Conservation (phyloP, 1,139 yeast genomes). For the Candida sanyaensis region DNA sequence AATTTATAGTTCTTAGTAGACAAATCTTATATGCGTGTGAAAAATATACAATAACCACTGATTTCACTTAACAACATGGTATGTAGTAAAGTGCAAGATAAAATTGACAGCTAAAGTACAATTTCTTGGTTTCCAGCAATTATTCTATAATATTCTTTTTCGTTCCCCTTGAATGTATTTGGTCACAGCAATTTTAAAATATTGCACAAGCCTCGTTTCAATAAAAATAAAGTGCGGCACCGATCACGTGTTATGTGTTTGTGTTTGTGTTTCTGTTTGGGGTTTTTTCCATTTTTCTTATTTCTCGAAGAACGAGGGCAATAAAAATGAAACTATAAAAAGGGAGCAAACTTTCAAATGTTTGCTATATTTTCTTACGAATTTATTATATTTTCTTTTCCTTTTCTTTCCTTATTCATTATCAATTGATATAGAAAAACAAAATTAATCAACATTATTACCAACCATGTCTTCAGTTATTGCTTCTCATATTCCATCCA, state of each 20-base stretch:
- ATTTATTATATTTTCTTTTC: background rate
- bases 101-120: too few species aligned
- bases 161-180: background rate
- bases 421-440: background rate
- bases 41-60: background rate
- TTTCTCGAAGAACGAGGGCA: too few species aligned
- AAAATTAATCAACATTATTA: constrained; percentile 4
- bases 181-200: background rate
- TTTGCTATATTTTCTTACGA: background rate
- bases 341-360: background rate
- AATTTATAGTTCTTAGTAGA: too few species aligned
- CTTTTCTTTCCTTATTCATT: background rate
- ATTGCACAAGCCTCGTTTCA: background rate
- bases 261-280: too few species aligned
- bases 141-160: background rate
- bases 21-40: background rate
- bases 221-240: background rate
- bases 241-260: background rate
- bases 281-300: too few species aligned
- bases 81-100: too few species aligned
- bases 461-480: constrained; percentile 44
- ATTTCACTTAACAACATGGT: too few species aligned
- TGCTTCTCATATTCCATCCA: constrained; percentile 61
- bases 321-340: background rate
- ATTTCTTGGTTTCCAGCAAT: too few species aligned